Evolutionary conservation across 2,329 filamentous ascomycete species (phyloP).

Genomic region (Penicillium sp.): DNA sequence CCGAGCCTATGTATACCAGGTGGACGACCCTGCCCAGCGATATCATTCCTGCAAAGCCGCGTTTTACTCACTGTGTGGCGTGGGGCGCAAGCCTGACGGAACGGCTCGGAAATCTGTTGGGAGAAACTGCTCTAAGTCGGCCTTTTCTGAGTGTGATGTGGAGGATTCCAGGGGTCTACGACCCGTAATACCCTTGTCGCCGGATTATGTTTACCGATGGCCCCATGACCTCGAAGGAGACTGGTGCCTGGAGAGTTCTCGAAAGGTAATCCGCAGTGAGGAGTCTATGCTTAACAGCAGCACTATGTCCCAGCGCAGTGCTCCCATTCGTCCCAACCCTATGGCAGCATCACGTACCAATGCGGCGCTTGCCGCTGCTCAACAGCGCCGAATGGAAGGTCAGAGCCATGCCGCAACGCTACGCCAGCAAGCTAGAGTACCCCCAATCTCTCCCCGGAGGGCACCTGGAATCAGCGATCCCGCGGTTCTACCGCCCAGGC

Average conservation of each 20-base stretch:
- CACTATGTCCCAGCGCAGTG: slow-evolving; percentile 26
- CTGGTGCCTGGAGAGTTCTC: slow-evolving; percentile 34
- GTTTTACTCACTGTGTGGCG: slow-evolving; percentile 46
- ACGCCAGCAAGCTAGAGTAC: slow-evolving; percentile 44
- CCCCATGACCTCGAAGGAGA: slow-evolving; percentile 41
- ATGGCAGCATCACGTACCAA: slow-evolving; percentile 37
- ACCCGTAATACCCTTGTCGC: slow-evolving; percentile 46
- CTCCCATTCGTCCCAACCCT: slow-evolving; percentile 27
- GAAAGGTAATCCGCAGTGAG: slow-evolving; percentile 20
- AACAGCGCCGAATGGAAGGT: slow-evolving; percentile 39
- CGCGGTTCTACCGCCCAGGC: slow-evolving; percentile 12
- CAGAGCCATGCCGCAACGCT: slow-evolving; percentile 49
- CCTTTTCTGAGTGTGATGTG: slow-evolving; percentile 45
- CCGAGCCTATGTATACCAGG: slow-evolving; percentile 33
- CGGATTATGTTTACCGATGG: slow-evolving; percentile 47
- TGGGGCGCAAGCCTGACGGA: slow-evolving; percentile 44
- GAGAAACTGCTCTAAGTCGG: slow-evolving; percentile 46
- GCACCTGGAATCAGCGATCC: slow-evolving; percentile 26
- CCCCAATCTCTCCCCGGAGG: slow-evolving; percentile 30
- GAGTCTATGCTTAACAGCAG: slow-evolving; percentile 29
- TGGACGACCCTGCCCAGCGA: slow-evolving; percentile 36
- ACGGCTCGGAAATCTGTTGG: slow-evolving; percentile 43
- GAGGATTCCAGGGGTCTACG: slow-evolving; percentile 47
- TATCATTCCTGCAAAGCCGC: slow-evolving; percentile 41
- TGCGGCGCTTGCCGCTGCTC: slow-evolving; percentile 40